A percentile compares a stretch with the other conserved stretches of the same genome.
phyloP scores from a whole-genome alignment of 2,329 filamentous ascomycete genomes.

The Fonsecaea erecta region DNA sequence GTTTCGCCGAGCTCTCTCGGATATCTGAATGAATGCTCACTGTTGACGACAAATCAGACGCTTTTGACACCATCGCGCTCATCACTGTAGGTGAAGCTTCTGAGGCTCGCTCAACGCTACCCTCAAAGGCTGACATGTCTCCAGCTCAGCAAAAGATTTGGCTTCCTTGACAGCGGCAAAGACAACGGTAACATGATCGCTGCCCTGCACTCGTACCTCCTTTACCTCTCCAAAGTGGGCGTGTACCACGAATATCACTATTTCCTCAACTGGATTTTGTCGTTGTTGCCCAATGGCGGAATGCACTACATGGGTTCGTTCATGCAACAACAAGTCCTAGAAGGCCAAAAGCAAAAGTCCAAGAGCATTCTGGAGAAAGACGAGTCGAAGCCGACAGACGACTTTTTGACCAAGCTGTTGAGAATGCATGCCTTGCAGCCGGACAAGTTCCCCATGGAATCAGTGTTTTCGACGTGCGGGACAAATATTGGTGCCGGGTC shows the following conservation, averaged over 20 bases:
- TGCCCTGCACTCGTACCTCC: conserved; percentile 43
- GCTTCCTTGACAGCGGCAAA: conserved; percentile 42
- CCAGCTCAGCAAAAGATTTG: conserved; percentile 43
- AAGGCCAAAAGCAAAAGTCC: conserved; percentile 34
- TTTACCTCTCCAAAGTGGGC: conserved; percentile 50
- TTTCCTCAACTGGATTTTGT: conserved; percentile 42
- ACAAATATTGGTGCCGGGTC: conserved; percentile 64
- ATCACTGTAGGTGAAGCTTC: conserved; percentile 34
- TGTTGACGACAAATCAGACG: conserved; percentile 25
- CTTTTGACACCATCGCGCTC: conserved; percentile 45
- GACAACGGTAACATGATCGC: conserved; percentile 46
- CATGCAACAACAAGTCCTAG: conserved; percentile 40
- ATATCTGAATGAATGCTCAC: neutral
- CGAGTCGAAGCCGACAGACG: conserved; percentile 38
- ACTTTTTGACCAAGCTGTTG: conserved; percentile 52
- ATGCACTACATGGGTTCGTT: conserved; percentile 43
- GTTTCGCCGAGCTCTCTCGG: conserved; percentile 56
- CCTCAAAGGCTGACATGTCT: neutral
- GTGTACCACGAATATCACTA: conserved; percentile 49
- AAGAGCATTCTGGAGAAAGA: conserved; percentile 30
- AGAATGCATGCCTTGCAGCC: conserved; percentile 37
- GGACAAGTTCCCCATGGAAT: conserved; percentile 43
- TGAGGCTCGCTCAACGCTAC: neutral
- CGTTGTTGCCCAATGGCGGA: conserved; percentile 40
- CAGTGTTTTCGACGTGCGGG: conserved; percentile 19